Base-by-base conservation (phyloP, 345 rosid genomes). In the Rhodamnia rubescens region DNA sequence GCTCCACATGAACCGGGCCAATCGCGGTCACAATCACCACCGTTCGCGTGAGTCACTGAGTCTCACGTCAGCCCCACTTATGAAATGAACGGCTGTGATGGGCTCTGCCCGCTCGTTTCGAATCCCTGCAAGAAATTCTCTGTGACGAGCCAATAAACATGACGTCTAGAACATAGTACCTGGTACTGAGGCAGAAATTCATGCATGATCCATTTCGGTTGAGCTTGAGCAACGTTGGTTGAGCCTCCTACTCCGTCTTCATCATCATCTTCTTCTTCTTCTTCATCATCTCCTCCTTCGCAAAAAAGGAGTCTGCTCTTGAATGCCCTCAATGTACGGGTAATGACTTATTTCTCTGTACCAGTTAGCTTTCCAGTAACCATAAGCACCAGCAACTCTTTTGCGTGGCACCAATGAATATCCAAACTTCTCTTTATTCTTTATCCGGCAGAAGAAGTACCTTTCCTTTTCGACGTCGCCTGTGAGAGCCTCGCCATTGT, bases 11-110 rank as follows among this genome's bases (percentile, higher is more conserved):
- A 52, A 52, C 56, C 1, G 56, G 22, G 56, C 9, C 56, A 18
- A 6, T 18, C 55, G 20, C 55, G 22, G 22, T 53, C 55, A 53
- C 5, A 0, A 1, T 27, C 2, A 0, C 29, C 2, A 0, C 15
- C 8, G 21, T 6, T 14, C 21, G 1, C 15, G 40, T 13, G 69
- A 59, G 69, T 59, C 4, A n/a, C 36, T 13, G 69, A 59, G 69
- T 59, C 4, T 59, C 36, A 1, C 8, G 9, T 2, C 8, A 58
- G 1, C 1, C 40, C 8, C 20, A 5, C 40, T 27, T 13, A 59
- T 8, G 0, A 61, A 27, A 64, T 64, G 5, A 64, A 29, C 11
- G 11, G 22, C 1, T 16, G 42, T 29, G 42, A 64, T 15, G 75
- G 75, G 42, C 75, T 29, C 9, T 1, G 3, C 12, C 22, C 6